A percentile compares a stretch with the other conserved stretches of the same genome.
Conservation (phyloP, 139 green algal genomes). For the Haematococcus lacustris region DNA sequence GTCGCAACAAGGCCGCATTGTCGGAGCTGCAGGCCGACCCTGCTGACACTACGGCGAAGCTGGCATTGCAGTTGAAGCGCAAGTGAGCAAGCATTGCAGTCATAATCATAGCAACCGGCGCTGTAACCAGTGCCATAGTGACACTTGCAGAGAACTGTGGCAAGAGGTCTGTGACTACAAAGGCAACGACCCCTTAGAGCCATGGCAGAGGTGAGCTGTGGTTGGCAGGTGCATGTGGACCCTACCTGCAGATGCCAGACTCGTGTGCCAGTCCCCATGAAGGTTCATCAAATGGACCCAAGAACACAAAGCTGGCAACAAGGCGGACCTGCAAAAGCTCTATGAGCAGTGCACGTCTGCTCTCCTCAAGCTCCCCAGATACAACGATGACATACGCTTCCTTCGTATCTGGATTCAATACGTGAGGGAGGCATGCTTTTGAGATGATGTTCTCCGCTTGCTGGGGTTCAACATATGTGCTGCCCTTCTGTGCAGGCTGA, state of each 20-base stretch:
- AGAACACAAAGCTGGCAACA: conserved; percentile 53
- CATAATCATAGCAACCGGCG: not conserved
- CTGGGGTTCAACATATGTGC: not conserved
- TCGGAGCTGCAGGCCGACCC: conserved; percentile 24
- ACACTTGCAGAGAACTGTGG: conserved; percentile 38
- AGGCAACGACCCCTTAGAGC: conserved; percentile 68
- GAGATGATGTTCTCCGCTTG: not conserved
- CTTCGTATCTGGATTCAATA: conserved; percentile 94
- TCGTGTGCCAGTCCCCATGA: not conserved
- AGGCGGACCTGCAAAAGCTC: conserved; percentile 71
- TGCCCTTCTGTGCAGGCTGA: conserved; percentile 54
- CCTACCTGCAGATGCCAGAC: not conserved
- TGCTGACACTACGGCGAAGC: conserved; percentile 1
- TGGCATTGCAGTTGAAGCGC: conserved; percentile 3
- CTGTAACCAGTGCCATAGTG: not conserved
- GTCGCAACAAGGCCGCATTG: conserved; percentile 45
- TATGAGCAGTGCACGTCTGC: conserved; percentile 75
- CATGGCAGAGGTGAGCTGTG: conserved; percentile 63
- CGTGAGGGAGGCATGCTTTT: conserved; percentile 35
- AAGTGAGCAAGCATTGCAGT: conserved; percentile 5
- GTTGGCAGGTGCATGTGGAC: conserved; percentile 6
- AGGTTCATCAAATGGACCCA: conserved; percentile 89
- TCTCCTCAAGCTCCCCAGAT: conserved; percentile 50
- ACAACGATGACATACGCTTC: conserved; percentile 78
- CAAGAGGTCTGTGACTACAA: conserved; percentile 57